Evolutionary conservation across 129 eudicot genomes (phyloP).

Genomic region (Flaveria robusta): DNA sequence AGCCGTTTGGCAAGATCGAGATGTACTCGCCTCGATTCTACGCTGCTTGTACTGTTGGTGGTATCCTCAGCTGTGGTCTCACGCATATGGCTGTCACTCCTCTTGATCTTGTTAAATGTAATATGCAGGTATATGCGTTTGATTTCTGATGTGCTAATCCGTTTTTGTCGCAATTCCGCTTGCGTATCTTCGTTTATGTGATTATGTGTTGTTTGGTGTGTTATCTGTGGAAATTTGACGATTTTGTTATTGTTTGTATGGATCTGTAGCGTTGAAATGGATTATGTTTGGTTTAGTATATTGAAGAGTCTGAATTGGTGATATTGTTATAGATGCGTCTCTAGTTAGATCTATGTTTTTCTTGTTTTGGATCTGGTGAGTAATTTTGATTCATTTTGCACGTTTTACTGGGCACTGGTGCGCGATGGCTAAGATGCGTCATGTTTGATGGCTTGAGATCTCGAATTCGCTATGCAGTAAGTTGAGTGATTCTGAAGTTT

Average conservation of each 20-base stretch:
- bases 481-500: not conserved
- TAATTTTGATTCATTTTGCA: not conserved
- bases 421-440: not conserved
- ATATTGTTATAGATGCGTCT: not conserved
- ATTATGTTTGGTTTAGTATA: not conserved
- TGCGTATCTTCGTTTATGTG: not conserved
- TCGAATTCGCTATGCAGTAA: not conserved
- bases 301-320: not conserved
- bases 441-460: slow-evolving; percentile 14
- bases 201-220: slow-evolving; percentile 5
- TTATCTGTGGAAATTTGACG: not conserved
- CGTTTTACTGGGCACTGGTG: not conserved
- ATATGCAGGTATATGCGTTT: slow-evolving; percentile 68
- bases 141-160: not conserved
- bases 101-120: slow-evolving; percentile 92
- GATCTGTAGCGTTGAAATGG: slow-evolving; percentile 25
- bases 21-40: slow-evolving; percentile 73
- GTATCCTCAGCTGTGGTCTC: slow-evolving; percentile 84
- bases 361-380: not conserved
- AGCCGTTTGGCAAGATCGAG: slow-evolving; percentile 77
- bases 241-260: not conserved
- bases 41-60: slow-evolving; percentile 87
- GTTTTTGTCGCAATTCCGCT: not conserved
- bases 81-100: slow-evolving; percentile 94
- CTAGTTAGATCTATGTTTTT: slow-evolving; percentile 28